Conservation (phyloP, 2,329 filamentous ascomycete species). For the Dothistroma pini region DNA sequence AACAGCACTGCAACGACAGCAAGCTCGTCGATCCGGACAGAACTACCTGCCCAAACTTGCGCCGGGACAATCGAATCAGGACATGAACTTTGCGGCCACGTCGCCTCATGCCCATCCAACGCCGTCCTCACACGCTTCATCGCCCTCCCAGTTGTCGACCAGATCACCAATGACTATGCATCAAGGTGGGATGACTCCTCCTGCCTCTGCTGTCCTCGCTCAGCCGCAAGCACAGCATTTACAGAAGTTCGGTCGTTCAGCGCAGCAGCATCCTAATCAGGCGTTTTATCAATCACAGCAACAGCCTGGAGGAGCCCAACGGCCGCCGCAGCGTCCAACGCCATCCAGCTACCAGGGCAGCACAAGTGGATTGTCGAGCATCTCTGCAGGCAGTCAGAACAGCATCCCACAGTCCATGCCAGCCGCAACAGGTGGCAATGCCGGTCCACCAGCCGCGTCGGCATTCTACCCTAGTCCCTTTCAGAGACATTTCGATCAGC, state of each 20-base stretch:
- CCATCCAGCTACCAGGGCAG: constrained; percentile 26
- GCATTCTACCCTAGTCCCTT: constrained; percentile 81
- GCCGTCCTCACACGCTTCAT: constrained; percentile 72
- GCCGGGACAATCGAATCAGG: constrained; percentile 40
- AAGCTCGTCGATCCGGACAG: constrained; percentile 35
- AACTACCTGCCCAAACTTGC: constrained; percentile 35
- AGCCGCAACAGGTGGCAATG: constrained; percentile 35
- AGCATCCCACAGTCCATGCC: constrained; percentile 26
- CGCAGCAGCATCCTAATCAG: constrained; percentile 44
- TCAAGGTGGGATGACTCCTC: constrained; percentile 60
- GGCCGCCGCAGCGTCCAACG: constrained; percentile 19
- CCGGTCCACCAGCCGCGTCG: constrained; percentile 36
- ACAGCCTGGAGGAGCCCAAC: constrained; percentile 31
- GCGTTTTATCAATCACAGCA: constrained; percentile 43
- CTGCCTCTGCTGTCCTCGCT: constrained; percentile 54
- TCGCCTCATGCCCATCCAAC: constrained; percentile 77
- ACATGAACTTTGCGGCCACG: constrained; percentile 46
- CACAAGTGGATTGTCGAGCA: constrained; percentile 34
- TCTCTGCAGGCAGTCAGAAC: constrained; percentile 22
- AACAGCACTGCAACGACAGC: constrained; percentile 73
- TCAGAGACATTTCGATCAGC: constrained; percentile 90
- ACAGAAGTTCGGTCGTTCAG: constrained; percentile 36
- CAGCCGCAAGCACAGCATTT: constrained; percentile 48
- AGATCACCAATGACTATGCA: constrained; percentile 60
- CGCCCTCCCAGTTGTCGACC: constrained; percentile 55